Evolutionary conservation across 164 flowering plant genomes (phyloP), one percentile per base, ranked within the genome.

Genomic region (Tetrastigma voinierianum): DNA sequence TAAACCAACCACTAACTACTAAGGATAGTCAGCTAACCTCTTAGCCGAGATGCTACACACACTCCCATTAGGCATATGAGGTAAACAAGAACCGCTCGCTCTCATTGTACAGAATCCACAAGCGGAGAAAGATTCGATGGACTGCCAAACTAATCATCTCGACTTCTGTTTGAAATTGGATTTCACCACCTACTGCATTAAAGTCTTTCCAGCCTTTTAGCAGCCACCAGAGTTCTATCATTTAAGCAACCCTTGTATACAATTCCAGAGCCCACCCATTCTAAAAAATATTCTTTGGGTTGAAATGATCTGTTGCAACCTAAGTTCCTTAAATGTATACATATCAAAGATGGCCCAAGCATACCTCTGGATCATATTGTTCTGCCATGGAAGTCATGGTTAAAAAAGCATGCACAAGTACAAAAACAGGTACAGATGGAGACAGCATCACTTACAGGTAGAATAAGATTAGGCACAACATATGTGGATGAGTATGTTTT

Each of bases 121-220:
- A 14, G 88, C 83, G 81, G 23, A 90, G 89, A 57, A 90, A 92
- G 82, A 88, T 88, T 21, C 96, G 87, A 72, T 90, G 96, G n/a
- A 90, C 80, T 23, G 96, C 96, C 67, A 88, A 70, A 70, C 96
- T 86, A 73, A 90, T 90, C 75, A 83, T 74, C 81, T 88, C 89
- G 17, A 90, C 90, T 80, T 90, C 96, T 51, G 94, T 90, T 76
- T 90, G 96, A 73, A 90, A 90, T 64, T 90, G 96, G 68, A 84
- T 72, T 77, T 88, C 96, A 43, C 96, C 90, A 11, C 88, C 93
- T 62, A 72, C 77, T 8, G 86, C 82, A 72, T 88, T 90, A 61
- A 74, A 84, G 75, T 88, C 96, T 74, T 83, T 88, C 57, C 57
- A 90, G 70, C 74, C 94, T 82, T 78, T 90, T 90, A 21, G 87